Evolutionary conservation across 805 yeast genomes (phyloP).

Genomic region (Kazachstania bromeliacearum): DNA sequence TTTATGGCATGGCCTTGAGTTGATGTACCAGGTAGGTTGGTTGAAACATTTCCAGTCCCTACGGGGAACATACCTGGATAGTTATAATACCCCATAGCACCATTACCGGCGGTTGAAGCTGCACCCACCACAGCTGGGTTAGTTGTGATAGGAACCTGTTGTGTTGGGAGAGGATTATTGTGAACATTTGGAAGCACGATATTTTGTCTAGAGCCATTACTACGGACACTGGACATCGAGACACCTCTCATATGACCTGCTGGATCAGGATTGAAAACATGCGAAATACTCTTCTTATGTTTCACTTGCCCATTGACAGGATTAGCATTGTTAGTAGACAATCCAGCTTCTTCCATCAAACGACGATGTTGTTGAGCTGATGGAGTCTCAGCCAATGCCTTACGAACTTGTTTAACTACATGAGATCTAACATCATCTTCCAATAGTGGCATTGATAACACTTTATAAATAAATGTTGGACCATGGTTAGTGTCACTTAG

Average conservation of each 20-base stretch:
- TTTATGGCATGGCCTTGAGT: slow-evolving; percentile 3
- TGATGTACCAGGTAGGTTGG: background rate
- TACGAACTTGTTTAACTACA: slow-evolving; percentile 52
- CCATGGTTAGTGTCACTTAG: slow-evolving; percentile 63
- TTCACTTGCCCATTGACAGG: slow-evolving; percentile 8
- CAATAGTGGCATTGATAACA: slow-evolving; percentile 62
- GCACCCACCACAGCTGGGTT: background rate
- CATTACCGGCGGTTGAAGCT: slow-evolving; percentile 4
- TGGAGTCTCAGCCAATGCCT: slow-evolving; percentile 50
- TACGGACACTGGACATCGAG: slow-evolving; percentile 26
- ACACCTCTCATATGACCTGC: slow-evolving; percentile 22
- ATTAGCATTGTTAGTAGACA: slow-evolving; percentile 23
- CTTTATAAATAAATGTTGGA: slow-evolving; percentile 68
- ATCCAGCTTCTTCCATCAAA: slow-evolving; percentile 85
- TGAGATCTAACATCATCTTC: slow-evolving; percentile 48
- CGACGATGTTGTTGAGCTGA: slow-evolving; percentile 72
- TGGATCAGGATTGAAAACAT: slow-evolving; percentile 16
- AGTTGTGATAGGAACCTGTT: background rate
- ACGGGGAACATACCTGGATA: slow-evolving; percentile 29
- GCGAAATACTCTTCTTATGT: slow-evolving; percentile 21
- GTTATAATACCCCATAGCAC: slow-evolving; percentile 11
- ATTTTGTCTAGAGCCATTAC: slow-evolving; percentile 25
- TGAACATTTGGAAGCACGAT: slow-evolving; percentile 5
- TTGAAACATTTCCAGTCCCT: slow-evolving; percentile 10
- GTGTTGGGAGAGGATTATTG: slow-evolving; percentile 1